A percentile compares a stretch with the other conserved stretches of the same genome.
These are phyloP conservation scores for Penicillium sp. DNA, from an alignment of 2,329 filamentous ascomycete species.

Conservation along the genomic window DNA sequence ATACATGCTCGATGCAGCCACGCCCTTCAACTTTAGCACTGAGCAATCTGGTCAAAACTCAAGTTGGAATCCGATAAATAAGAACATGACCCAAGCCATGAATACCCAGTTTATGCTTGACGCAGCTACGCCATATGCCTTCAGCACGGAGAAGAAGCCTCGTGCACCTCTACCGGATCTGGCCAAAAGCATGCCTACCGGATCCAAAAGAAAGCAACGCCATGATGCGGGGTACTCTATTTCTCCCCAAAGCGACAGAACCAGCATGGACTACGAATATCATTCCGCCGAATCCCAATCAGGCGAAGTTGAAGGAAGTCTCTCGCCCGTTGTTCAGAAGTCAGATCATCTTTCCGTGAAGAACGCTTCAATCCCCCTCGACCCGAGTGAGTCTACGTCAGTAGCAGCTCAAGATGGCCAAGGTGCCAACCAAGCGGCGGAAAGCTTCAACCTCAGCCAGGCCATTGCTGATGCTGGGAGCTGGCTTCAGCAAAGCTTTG, in stretches of 20 bases:
- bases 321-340: not conserved
- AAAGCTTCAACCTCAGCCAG: slow-evolving; percentile 46
- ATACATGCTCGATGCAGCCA: slow-evolving; percentile 43
- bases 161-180: slow-evolving; percentile 9
- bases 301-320: not conserved
- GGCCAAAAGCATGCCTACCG: not conserved
- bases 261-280: slow-evolving; percentile 3
- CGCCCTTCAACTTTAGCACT: slow-evolving; percentile 42
- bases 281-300: slow-evolving; percentile 10
- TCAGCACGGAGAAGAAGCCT: slow-evolving; percentile 34
- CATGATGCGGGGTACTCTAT: not conserved
- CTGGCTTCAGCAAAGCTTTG: slow-evolving; percentile 48
- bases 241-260: not conserved
- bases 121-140: slow-evolving; percentile 41
- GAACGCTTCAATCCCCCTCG: slow-evolving; percentile 31
- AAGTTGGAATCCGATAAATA: slow-evolving; percentile 10
- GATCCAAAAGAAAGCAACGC: not conserved
- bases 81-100: slow-evolving; percentile 28
- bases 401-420: slow-evolving; percentile 40
- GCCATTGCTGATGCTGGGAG: slow-evolving; percentile 50
- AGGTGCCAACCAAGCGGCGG: slow-evolving; percentile 27
- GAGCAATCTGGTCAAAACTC: slow-evolving; percentile 1
- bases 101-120: slow-evolving; percentile 47
- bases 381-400: slow-evolving; percentile 35
- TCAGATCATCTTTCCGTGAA: slow-evolving; percentile 9